Evolutionary conservation across 352 stramenopile genomes (phyloP), one percentile per base, ranked within the genome.

Genomic region (Pythium coloratum): DNA sequence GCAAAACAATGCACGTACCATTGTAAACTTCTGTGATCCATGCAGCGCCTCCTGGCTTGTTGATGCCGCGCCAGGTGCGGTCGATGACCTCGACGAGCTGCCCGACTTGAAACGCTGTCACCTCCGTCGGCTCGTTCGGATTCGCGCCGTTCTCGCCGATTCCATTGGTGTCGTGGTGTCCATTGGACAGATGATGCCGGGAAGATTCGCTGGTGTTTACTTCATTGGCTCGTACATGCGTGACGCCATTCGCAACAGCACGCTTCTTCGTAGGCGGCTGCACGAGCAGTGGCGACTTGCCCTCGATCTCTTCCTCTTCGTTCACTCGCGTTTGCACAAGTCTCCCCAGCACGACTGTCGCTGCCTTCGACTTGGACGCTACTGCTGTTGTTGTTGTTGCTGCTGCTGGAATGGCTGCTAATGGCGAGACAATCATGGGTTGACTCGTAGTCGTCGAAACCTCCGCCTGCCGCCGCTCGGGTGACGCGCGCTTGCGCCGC

Each of bases 1-100:
- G 38, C 24, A 66, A 28, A 61, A 56, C 18, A 28, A 28, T 3
- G 5, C 10, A 53, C 57, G 26, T 59, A 89, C 80, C 70, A 9
- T 40, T 69, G 54, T 95, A 71, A 20, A 89, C 69, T 16, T 83
- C 74, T 4, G 74, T 89, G 53, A 97, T 92, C 60, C 84, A 81
- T 10, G 78, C 95, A 1, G 92, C 79, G 12, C 95, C 95, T 20
- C 95, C 94, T 12, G 76, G 83, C 74, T 97, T 96, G 79, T 98
- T 98, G 28, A 97, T 89, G 0, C 95, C 95, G 5, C 86, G 70
- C 91, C 92, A 97, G 60, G 90, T 97, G 14, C 95, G 81, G 32
- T 86, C 75, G 33, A 81, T 76, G 16, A 98, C 90, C 24, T 97
- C 76, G 5, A 98, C 91, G n/a, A 97, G 57, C 40, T 95, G 75